Conservation (phyloP, 306 rosid species). For the Sicyos edulis region DNA sequence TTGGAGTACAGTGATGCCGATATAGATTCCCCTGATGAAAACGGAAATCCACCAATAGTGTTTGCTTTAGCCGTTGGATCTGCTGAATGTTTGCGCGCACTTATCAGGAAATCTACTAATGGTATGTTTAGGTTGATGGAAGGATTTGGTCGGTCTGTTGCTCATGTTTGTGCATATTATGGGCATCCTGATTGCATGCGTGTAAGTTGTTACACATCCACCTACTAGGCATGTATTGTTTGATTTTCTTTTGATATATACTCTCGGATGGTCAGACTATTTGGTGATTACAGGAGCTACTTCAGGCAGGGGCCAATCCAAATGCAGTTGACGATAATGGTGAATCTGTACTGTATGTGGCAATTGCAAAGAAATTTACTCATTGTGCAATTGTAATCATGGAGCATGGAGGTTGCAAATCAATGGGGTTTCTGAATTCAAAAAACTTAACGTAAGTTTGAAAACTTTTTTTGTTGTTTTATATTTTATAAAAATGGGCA, state of each 20-base stretch:
- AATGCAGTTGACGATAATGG: constrained; percentile 97
- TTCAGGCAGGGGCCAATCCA: constrained; percentile 95
- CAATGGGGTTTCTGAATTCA: constrained; percentile 77
- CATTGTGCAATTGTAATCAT: constrained; percentile 90
- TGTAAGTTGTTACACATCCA: constrained; percentile 42
- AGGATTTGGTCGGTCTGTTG: constrained; percentile 86
- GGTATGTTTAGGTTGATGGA: constrained; percentile 83
- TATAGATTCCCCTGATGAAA: constrained; percentile 88
- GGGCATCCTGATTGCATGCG: constrained; percentile 99
- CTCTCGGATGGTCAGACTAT: neutral
- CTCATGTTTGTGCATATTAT: constrained; percentile 96
- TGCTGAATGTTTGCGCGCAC: constrained; percentile 78
- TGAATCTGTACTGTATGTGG: constrained; percentile 92
- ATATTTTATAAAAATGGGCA: neutral
- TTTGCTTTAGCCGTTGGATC: constrained; percentile 98
- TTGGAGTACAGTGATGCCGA: constrained; percentile 69
- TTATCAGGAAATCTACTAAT: constrained; percentile 73
- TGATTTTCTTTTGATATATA: constrained; percentile 21
- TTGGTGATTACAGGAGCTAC: constrained; percentile 60
- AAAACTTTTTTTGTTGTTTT: neutral
- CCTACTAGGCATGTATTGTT: constrained; percentile 19
- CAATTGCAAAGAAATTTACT: constrained; percentile 83
- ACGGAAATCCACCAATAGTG: constrained; percentile 96
- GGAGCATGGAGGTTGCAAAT: constrained; percentile 95
- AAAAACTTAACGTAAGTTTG: constrained; percentile 75